A percentile compares a stretch with the other conserved stretches of the same genome.
Evolutionary conservation across 306 rosid genomes (phyloP).

Genomic region (Dryas octopetala): DNA sequence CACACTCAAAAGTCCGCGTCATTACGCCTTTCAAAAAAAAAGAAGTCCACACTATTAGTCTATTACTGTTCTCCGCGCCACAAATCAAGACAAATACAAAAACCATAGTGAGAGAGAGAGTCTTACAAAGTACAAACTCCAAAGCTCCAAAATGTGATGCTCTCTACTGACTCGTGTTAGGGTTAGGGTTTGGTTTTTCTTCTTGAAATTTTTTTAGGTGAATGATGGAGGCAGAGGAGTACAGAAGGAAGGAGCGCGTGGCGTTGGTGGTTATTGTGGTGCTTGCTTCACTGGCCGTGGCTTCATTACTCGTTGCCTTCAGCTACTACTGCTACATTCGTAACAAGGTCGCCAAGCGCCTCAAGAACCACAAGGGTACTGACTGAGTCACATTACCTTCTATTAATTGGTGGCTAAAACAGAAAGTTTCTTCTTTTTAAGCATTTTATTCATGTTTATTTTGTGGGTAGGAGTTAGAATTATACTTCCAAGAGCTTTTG

Average conservation of each 20-base stretch:
- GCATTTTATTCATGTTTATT: too few relatives aligned
- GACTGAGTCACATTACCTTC: too few relatives aligned
- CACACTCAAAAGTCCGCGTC: too few relatives aligned
- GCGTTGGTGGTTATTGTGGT: conserved; percentile 52
- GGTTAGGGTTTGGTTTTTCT: conserved; percentile 1
- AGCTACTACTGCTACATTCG: conserved; percentile 86
- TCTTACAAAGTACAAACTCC: conserved; percentile 29
- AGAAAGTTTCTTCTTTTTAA: too few relatives aligned
- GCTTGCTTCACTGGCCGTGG: conserved; percentile 74
- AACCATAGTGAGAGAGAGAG: conserved; percentile 3
- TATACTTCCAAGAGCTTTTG: too few relatives aligned
- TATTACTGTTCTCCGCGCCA: conserved; percentile 47
- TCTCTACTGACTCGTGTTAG: conserved; percentile 26
- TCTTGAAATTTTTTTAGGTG: background rate
- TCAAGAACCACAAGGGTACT: conserved; percentile 47
- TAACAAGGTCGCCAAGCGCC: conserved; percentile 67
- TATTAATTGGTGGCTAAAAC: too few relatives aligned
- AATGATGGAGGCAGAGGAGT: conserved; percentile 60
- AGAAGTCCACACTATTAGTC: background rate
- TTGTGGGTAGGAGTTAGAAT: too few relatives aligned
- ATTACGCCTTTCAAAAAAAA: too few relatives aligned
- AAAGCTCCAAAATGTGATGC: conserved; percentile 23
- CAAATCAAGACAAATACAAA: conserved; percentile 24
- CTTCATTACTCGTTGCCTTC: conserved; percentile 67
- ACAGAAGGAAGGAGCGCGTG: conserved; percentile 55